Percentiles rank a stretch among this genome's conserved stretches.
These are phyloP conservation scores for Globisporangium parvum DNA, from an alignment of 352 stramenopile species.

Conservation along the genomic window DNA sequence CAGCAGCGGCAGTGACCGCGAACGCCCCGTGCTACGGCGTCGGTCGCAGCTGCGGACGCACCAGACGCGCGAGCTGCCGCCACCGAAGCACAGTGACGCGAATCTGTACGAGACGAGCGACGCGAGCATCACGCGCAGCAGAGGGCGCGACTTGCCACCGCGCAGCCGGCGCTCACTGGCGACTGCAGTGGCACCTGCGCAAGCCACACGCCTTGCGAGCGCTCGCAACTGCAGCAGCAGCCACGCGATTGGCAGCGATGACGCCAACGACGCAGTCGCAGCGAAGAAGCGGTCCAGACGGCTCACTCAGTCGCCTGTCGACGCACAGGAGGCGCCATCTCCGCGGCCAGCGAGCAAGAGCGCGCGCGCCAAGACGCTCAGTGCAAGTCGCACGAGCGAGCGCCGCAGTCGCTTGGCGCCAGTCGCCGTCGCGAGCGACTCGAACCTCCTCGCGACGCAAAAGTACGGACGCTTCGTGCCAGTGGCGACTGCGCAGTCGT, in stretches of 20 bases:
- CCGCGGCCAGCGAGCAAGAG: conserved; percentile 4
- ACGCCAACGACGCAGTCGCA: not conserved
- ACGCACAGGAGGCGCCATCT: not conserved
- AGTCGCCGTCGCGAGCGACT: not conserved
- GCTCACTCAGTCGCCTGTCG: conserved; percentile 1
- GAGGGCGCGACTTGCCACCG: not conserved
- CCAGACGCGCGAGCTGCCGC: not conserved
- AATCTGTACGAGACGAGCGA: conserved; percentile 15
- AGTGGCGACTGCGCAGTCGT: not conserved
- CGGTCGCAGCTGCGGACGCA: not conserved
- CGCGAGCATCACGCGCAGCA: conserved; percentile 12
- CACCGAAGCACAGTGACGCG: not conserved
- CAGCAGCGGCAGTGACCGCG: conserved; percentile 3
- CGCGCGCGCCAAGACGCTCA: not conserved
- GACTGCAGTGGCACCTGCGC: no score
- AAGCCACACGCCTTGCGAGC: not conserved
- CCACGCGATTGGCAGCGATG: not conserved
- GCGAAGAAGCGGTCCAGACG: conserved; percentile 29
- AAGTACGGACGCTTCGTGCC: conserved; percentile 36
- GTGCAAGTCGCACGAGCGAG: not conserved
- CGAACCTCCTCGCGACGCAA: conserved; percentile 29
- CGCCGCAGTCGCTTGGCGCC: not conserved
- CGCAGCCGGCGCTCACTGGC: not conserved
- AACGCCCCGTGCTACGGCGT: not conserved
- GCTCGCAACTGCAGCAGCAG: not conserved